phyloP scores from a whole-genome alignment of 2,329 filamentous ascomycete genomes.

The Ophiosphaerella korrae region DNA sequence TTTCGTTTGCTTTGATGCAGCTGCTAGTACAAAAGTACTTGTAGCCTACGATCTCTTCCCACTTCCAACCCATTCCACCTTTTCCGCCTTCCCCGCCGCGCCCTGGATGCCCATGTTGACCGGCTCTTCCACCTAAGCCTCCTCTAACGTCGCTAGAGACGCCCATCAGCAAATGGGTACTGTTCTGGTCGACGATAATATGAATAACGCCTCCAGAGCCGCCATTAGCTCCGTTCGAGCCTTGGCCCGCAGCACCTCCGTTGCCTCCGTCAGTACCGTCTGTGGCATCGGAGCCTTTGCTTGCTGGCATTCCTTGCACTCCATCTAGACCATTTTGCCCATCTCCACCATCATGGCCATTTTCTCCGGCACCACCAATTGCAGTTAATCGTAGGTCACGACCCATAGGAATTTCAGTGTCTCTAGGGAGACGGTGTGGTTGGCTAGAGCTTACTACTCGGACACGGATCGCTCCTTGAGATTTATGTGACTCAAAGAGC shows the following conservation, averaged over 20 bases:
- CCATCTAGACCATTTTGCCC: neutral
- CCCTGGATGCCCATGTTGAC: slow-evolving; percentile 5
- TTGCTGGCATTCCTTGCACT: slow-evolving; percentile 3
- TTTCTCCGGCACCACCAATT: no score
- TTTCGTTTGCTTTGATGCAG: neutral
- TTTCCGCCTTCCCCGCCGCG: slow-evolving; percentile 4
- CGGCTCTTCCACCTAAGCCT: slow-evolving; percentile 2
- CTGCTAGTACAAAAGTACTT: slow-evolving; percentile 8
- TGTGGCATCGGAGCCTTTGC: slow-evolving; percentile 9
- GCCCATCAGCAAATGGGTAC: slow-evolving; percentile 11
- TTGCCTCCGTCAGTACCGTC: slow-evolving; percentile 13
- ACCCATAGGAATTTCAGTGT: no score
- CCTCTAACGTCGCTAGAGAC: slow-evolving; percentile 8
- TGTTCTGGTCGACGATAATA: slow-evolving; percentile 6
- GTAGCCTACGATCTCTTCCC: slow-evolving; percentile 8
- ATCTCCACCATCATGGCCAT: no score
- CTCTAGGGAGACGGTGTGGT: no score
- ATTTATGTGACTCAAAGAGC: no score
- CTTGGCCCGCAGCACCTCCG: slow-evolving; percentile 9
- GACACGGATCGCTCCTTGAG: no score
- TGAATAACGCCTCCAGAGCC: slow-evolving; percentile 8
- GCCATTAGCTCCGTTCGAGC: slow-evolving; percentile 10
- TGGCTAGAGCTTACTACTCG: no score
- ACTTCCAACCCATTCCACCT: slow-evolving; percentile 5
- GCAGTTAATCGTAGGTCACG: no score